Base-by-base conservation (phyloP, 768 basidiomycete genomes). In the Exsudoporus frostii region DNA sequence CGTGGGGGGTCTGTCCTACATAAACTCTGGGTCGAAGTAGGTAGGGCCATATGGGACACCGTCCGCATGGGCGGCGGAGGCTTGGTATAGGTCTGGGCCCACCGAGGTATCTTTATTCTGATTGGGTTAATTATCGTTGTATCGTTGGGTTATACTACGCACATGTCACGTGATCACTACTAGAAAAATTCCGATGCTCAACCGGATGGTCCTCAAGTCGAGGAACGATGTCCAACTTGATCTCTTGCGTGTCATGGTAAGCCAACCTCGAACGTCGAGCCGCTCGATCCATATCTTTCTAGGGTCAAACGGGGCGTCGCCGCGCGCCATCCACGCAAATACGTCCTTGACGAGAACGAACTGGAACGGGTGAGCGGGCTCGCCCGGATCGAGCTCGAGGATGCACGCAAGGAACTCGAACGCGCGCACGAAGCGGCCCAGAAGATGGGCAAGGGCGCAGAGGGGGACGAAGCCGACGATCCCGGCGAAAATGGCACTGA, bases 301-400 rank as follows among this genome's bases (percentile, higher is more conserved):
- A 85, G 84, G 92, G 88, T 97, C 25, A 84, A 84, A 57, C 80
- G 89, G 48, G 95, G 97, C 9, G 81, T 84, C 17, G 76, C 95
- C 3, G 74, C 78, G 4, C 79, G 78, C 42, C 80, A 93, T 59
- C 96, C 97, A 2, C 72, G 76, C 65, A 92, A 90, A 75, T 98
- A 98, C 70, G 79, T 88, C 47, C 83, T 98, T 29, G 92, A 97
- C 64, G 91, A 95, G 64, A 74, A 82, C 47, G 97, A 99, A 71
- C 77, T 98, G 13, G 84, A 88, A 65, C 84, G 97, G 24, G 91
- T 98, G 45, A 92, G 92, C 59, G 79, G 86, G 20, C 79, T 99
- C 24, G 92, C 94, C 14, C 75, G 84, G 48, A 88, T 93, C 52
- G 88, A 94, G 65, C 81, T 96, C 29, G 93, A 96, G 58, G 92